Evolutionary conservation across 306 rosid genomes (phyloP), one percentile per base, ranked within the genome.

Genomic region (Psophocarpus tetragonolobus): DNA sequence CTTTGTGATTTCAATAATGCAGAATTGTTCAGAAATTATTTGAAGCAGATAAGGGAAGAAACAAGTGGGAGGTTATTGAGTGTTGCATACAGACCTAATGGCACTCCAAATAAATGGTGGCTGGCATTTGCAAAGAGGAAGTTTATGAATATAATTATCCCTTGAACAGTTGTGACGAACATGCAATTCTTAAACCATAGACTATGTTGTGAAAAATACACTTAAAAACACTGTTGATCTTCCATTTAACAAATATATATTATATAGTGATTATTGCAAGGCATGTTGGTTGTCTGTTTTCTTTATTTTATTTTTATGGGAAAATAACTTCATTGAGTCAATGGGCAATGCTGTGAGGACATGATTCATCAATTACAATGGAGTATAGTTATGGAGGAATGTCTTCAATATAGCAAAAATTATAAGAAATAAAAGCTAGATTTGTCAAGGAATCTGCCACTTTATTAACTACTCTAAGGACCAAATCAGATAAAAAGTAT

Each of bases 61-160:
- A 93, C 99, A 71, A 92, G 99, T 75, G 99, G 99, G 78, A 87
- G 99, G 82, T 86, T 95, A 76, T 79, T 95, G 85, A 92, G 97
- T 70, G 99, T 95, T 83, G 97, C 97, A 15, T 95, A 95, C 83
- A 87, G 97, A 84, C 87, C 86, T 64, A 95, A 95, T 60, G 99
- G 99, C 57, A 95, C 97, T 75, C 99, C 99, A 39, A 95, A 95
- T 73, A 95, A 95, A 84, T 95, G 99, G 99, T 95, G 97, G 99
- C 33, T 92, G 86, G 97, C 99, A 77, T 95, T 95, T 92, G 97
- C 97, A 0, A 91, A 95, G 87, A 92, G 99, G 88, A 92, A 95
- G 78, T 95, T 92, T 62, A 88, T 95, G 99, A 95, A 95, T 81
- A 83, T 87, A 74, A 92, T 95, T 71, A 80, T 70, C 38, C 99